Base-by-base conservation (phyloP, 2,329 filamentous ascomycete species). In the Talaromyces funiculosus region DNA sequence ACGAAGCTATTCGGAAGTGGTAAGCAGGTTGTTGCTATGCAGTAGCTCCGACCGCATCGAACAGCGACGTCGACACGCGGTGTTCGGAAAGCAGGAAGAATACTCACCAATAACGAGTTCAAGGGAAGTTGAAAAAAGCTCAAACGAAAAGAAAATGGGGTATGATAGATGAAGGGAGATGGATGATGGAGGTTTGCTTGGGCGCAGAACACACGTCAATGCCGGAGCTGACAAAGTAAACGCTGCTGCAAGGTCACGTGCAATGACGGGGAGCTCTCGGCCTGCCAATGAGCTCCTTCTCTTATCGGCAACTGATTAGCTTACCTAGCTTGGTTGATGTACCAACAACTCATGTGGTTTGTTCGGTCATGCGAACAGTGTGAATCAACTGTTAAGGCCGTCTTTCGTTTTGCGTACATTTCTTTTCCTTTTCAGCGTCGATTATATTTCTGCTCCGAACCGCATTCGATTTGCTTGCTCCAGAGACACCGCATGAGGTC, bases 121-220 rank as follows among this genome's bases (percentile, higher is more conserved):
- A 18, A 51, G 9, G 18, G 9, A 40, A 59, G 4, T 29, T 16
- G 20, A 3, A 33, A 35, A n/a, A 45, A 26, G 22, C 16, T 24
- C 37, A 16, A 47, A 61, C 55, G 60, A 38, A 45, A 53, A 57
- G 26, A 54, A 63, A 59, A 65, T 49, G 60, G 62, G 53, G 61
- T 61, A 62, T 55, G 60, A 59, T 66, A 63, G 60, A 67, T 60
- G 59, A 63, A 62, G 66, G 57, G 63, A 53, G 61, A 65, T 62
- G 57, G 65, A 67, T 51, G 47, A 51, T 51, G 47, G 60, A 62
- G n/a, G 60, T 60, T 57, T 56, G 40, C 53, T 63, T 60, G 54
- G 62, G 64, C 62, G 64, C 47, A 51, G 29, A 64, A 62, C 69
- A 72, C 70, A 72, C 70, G 70, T 72, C 70, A 72, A 71, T 53